Percentiles rank a stretch among this genome's conserved stretches.
Conservation (phyloP, 805 yeast species). For the Ogataea ganodermae region DNA sequence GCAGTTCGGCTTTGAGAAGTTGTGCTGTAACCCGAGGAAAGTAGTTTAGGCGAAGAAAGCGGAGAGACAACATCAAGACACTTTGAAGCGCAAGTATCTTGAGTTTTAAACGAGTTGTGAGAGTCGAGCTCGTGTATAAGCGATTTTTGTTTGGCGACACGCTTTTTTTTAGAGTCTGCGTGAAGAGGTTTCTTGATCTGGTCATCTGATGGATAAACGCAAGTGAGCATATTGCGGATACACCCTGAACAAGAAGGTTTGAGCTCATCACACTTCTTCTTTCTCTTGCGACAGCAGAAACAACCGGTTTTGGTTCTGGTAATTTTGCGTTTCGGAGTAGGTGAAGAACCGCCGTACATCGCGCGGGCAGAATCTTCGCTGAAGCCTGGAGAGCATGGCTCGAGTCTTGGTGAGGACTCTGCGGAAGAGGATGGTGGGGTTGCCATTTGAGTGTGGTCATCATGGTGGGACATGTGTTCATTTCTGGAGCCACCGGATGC, state of each 20-base stretch:
- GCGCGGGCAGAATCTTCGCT: not conserved
- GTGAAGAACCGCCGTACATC: constrained; percentile 1
- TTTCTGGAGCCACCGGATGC: not conserved
- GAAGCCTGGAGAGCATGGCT: constrained; percentile 9
- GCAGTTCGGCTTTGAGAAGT: too few species aligned
- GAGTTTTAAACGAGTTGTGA: not conserved
- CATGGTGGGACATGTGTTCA: not conserved
- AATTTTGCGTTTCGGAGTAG: constrained; percentile 29
- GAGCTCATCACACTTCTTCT: constrained; percentile 41
- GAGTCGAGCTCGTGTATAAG: not conserved
- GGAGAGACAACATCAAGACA: constrained; percentile 27
- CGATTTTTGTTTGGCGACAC: constrained; percentile 3
- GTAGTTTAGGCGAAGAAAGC: constrained; percentile 29
- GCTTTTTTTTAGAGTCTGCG: constrained; percentile 5
- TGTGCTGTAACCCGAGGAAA: constrained; percentile 7
- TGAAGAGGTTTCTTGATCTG: constrained; percentile 19
- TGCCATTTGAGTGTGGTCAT: constrained; percentile 8
- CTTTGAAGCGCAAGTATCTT: constrained; percentile 13
- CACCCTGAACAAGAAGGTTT: constrained; percentile 40
- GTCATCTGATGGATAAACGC: constrained; percentile 35
- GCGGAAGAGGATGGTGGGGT: constrained; percentile 27
- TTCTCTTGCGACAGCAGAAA: constrained; percentile 39
- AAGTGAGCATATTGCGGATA: constrained; percentile 34
- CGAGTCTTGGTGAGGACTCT: constrained; percentile 24
- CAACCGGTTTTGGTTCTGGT: constrained; percentile 42